Evolutionary conservation across 2,329 filamentous ascomycete species (phyloP), one percentile per base, ranked within the genome.

Genomic region (Raffaelea albimanens): DNA sequence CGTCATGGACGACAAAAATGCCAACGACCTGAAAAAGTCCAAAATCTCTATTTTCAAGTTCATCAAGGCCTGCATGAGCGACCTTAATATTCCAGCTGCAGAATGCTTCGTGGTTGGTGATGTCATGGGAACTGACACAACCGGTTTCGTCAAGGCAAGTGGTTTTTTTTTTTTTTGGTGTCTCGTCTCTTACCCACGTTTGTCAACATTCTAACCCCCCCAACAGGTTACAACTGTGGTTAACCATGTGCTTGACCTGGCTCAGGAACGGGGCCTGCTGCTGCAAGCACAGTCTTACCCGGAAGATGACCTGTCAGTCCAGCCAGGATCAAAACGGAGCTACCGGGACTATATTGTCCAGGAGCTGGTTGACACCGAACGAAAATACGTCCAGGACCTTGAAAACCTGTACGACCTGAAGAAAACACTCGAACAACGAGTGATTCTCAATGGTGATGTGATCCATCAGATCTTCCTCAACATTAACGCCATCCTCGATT

Each of bases 401-500:
- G 91, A 97, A 63, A 91, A 95, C 56, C 67, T 98, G 33, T 89
- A 97, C 63, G 84, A 90, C 44, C 76, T 97, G 60, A 97, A 95
- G 68, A 91, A 87, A 66, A 80, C 84, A 21, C 73, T 97, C 47
- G 89, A 96, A 57, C 85, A 94, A 61, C 89, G 84, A 55, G 89
- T 89, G 34, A 80, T 88, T 34, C 81, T 97, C 53, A 85, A 87
- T 2, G 91, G 93, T 46, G 93, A 98, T 62, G 80, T 84, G 10
- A 83, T 95, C 20, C 90, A 97, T 67, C 82, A 90, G 60, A 96
- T 98, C 53, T 98, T 98, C 67, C 75, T 97, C 52, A 98, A 98
- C 66, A 81, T 97, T 60, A 95, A 97, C 62, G 82, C 86, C 25
- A 86, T 98, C 43, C 76, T 98, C 45, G 93, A 98, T 64, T 95